Percentiles rank a stretch among this genome's conserved stretches.
phyloP scores from a whole-genome alignment of 2,329 filamentous ascomycete genomes.

The Teratosphaeria destructans region DNA sequence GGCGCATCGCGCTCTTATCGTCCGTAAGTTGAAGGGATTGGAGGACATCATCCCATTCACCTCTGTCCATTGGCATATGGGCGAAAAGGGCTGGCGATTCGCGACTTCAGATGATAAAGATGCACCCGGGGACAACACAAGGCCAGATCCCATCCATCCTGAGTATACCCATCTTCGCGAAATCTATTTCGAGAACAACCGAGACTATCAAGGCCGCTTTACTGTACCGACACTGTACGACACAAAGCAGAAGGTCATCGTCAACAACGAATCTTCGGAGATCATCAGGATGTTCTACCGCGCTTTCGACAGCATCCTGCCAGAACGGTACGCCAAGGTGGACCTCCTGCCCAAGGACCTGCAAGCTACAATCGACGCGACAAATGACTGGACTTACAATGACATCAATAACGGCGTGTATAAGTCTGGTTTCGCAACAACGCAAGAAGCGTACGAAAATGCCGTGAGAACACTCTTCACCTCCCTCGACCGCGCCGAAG shows the following conservation, averaged over 20 bases:
- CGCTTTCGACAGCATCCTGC: constrained; percentile 58
- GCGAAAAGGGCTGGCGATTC: constrained; percentile 71
- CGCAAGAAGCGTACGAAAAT: constrained; percentile 40
- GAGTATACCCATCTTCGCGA: constrained; percentile 66
- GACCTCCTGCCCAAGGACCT: constrained; percentile 37
- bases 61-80: constrained; percentile 89
- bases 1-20: constrained; percentile 82
- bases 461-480: constrained; percentile 37
- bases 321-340: constrained; percentile 31
- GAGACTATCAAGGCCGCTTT: constrained; percentile 65
- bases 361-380: constrained; percentile 35
- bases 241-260: constrained; percentile 62
- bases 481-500: constrained; percentile 39
- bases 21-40: constrained; percentile 80
- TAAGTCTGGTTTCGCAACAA: constrained; percentile 43
- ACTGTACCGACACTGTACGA: constrained; percentile 85
- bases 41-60: constrained; percentile 72
- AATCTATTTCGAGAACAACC: constrained; percentile 67
- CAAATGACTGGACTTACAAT: constrained; percentile 44
- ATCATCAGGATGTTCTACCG: constrained; percentile 84
- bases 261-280: constrained; percentile 86
- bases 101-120: constrained; percentile 52
- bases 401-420: constrained; percentile 43
- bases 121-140: constrained; percentile 43
- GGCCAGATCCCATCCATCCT: constrained; percentile 52